Percentiles rank a stretch among this genome's conserved stretches.
Conservation (phyloP, 352 stramenopile species). For the Globisporangium canariense region DNA sequence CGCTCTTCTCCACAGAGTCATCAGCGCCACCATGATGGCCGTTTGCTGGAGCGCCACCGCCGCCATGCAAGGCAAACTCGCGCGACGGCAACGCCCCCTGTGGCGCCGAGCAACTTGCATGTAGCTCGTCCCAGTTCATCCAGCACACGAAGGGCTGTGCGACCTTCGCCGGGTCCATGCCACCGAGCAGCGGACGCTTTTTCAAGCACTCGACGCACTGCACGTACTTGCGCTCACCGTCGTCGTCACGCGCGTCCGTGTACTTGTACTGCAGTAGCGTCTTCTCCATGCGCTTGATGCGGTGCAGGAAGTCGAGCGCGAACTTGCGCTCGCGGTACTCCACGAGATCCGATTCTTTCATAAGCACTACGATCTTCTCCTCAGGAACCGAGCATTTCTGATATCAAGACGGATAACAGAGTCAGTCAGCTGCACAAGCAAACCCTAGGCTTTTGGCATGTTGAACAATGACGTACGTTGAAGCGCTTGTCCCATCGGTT, state of each 20-base stretch:
- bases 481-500: constrained; percentile 79
- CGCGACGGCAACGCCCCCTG: constrained; percentile 34
- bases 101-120: constrained; percentile 73
- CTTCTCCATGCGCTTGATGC: constrained; percentile 78
- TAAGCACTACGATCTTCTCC: constrained; percentile 62
- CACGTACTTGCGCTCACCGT: constrained; percentile 64
- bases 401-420: neutral
- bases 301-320: constrained; percentile 57
- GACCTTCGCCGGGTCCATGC: constrained; percentile 69
- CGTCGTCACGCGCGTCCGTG: constrained; percentile 53
- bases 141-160: constrained; percentile 78
- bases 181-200: constrained; percentile 61
- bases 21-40: constrained; percentile 6
- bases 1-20: constrained; percentile 2
- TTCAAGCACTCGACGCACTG: constrained; percentile 75
- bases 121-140: constrained; percentile 84
- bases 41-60: neutral
- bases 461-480: constrained; percentile 40
- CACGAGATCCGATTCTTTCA: constrained; percentile 63
- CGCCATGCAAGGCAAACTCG: constrained; percentile 13
- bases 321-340: constrained; percentile 70
- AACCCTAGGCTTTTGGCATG: too few species aligned
- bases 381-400: constrained; percentile 76
- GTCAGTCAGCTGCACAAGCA: constrained; percentile 1
- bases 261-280: constrained; percentile 62